Evolutionary conservation across 2,329 filamentous ascomycete genomes (phyloP).

Genomic region (Aspergillus aculeatus): DNA sequence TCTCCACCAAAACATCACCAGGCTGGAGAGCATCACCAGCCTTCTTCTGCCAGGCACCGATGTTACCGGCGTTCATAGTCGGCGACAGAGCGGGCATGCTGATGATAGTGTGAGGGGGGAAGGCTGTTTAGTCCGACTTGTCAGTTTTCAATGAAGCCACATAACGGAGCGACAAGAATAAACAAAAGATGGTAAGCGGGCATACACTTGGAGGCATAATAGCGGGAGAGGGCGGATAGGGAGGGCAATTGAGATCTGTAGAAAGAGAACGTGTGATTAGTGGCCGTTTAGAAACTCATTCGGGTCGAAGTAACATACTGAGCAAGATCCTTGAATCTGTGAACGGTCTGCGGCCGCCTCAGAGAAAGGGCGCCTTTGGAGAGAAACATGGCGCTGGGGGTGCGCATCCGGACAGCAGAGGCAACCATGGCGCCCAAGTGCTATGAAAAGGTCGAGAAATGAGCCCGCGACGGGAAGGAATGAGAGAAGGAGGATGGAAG

Average conservation of each 20-base stretch:
- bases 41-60: conserved; percentile 98
- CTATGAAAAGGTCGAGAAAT: conserved; percentile 25
- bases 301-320: conserved; percentile 34
- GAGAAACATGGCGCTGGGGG: conserved; percentile 44
- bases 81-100: conserved; percentile 98
- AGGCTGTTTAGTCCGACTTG: conserved; percentile 60
- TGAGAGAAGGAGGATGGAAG: conserved; percentile 20
- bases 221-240: conserved; percentile 61
- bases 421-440: conserved; percentile 54
- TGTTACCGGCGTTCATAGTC: conserved; percentile 95
- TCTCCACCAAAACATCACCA: conserved; percentile 94
- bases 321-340: conserved; percentile 43
- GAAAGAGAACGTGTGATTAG: conserved; percentile 21
- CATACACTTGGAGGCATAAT: conserved; percentile 69
- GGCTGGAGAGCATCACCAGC: conserved; percentile 80
- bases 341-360: conserved; percentile 46
- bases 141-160: conserved; percentile 19
- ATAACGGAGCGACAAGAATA: conserved; percentile 12
- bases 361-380: conserved; percentile 43
- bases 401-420: conserved; percentile 47
- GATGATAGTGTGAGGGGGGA: conserved; percentile 90
- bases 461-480: conserved; percentile 25
- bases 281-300: conserved; percentile 1
- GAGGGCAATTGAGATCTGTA: conserved; percentile 49
- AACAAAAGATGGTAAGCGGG: conserved; percentile 15